Percentiles rank a stretch among this genome's conserved stretches.
These are phyloP conservation scores for Colletotrichum gigasporum DNA, from an alignment of 2,329 filamentous ascomycete species.

Conservation along the genomic window DNA sequence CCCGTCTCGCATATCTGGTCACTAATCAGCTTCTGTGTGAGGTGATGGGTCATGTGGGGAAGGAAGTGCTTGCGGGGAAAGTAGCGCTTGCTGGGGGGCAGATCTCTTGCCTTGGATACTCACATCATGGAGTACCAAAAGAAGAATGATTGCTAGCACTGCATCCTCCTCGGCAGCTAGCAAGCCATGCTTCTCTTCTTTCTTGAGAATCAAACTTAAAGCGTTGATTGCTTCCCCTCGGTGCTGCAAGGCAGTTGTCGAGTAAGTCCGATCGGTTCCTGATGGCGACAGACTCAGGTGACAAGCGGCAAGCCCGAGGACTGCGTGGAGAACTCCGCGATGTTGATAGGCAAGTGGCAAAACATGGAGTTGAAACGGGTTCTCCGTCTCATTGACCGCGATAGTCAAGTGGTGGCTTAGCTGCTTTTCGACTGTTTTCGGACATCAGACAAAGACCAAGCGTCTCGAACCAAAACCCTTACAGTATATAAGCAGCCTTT, in stretches of 20 bases:
- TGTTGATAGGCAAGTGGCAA: slow-evolving; percentile 37
- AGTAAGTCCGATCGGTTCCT: slow-evolving; percentile 11
- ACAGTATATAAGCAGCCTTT: slow-evolving; percentile 8
- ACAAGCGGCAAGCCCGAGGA: slow-evolving; percentile 38
- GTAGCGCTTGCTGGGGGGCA: too few species aligned
- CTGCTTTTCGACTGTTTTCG: slow-evolving; percentile 32
- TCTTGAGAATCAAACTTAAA: slow-evolving; percentile 33
- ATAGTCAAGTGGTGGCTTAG: slow-evolving; percentile 36
- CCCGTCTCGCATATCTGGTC: slow-evolving; percentile 39
- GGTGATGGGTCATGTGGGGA: neutral
- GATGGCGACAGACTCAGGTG: slow-evolving; percentile 35
- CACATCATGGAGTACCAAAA: slow-evolving; percentile 40
- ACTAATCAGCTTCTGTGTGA: neutral
- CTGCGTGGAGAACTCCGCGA: slow-evolving; percentile 37
- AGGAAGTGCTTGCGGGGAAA: neutral
- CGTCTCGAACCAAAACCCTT: neutral
- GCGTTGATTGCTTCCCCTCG: slow-evolving; percentile 35
- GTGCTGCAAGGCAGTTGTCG: slow-evolving; percentile 34
- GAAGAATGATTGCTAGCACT: slow-evolving; percentile 36
- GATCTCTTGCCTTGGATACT: too few species aligned
- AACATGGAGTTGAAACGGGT: slow-evolving; percentile 36
- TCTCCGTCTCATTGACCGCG: slow-evolving; percentile 30
- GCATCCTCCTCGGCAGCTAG: slow-evolving; percentile 34
- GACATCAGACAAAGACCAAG: neutral
- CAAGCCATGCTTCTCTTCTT: slow-evolving; percentile 32